These are phyloP conservation scores for Trametes meyenii DNA, from an alignment of 768 basidiomycete genomes.

Conservation along the genomic window DNA sequence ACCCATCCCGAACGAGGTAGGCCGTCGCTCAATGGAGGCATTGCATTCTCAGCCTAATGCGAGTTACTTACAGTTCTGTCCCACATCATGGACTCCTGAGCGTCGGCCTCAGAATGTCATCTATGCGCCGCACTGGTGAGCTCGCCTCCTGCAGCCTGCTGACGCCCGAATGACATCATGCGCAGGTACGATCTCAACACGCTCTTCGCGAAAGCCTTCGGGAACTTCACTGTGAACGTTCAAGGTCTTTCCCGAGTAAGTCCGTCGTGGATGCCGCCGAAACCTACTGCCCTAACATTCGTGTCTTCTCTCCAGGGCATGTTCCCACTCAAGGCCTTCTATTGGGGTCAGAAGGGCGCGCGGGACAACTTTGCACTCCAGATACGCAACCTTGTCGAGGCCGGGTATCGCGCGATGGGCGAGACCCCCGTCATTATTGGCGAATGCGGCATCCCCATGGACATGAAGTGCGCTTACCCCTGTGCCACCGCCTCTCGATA, in stretches of 20 bases:
- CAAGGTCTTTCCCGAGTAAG: constrained; percentile 86
- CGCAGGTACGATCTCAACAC: constrained; percentile 92
- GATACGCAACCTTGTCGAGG: constrained; percentile 75
- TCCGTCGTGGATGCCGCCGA: background rate
- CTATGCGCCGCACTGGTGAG: constrained; percentile 75
- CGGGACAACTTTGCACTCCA: constrained; percentile 84
- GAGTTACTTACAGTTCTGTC: constrained; percentile 62
- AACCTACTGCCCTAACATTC: constrained; percentile 13
- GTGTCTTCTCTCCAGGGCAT: constrained; percentile 60
- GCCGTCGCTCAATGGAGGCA: background rate
- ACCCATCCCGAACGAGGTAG: constrained; percentile 91
- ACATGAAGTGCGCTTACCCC: constrained; percentile 76
- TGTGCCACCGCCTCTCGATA: background rate
- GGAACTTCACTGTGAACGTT: constrained; percentile 88
- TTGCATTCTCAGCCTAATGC: background rate
- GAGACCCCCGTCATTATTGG: constrained; percentile 87
- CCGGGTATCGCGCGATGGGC: constrained; percentile 69
- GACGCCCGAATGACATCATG: constrained; percentile 31
- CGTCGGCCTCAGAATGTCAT: constrained; percentile 64
- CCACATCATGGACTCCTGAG: constrained; percentile 72
- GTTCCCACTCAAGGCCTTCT: constrained; percentile 78
- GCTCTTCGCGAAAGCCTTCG: constrained; percentile 82
- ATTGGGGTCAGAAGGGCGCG: constrained; percentile 85
- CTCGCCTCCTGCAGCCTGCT: background rate
- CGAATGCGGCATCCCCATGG: constrained; percentile 96